Percentiles rank a stretch among this genome's conserved stretches.
These are phyloP conservation scores for Alliaria petiolata DNA, from an alignment of 345 rosid genomes.

Conservation along the genomic window DNA sequence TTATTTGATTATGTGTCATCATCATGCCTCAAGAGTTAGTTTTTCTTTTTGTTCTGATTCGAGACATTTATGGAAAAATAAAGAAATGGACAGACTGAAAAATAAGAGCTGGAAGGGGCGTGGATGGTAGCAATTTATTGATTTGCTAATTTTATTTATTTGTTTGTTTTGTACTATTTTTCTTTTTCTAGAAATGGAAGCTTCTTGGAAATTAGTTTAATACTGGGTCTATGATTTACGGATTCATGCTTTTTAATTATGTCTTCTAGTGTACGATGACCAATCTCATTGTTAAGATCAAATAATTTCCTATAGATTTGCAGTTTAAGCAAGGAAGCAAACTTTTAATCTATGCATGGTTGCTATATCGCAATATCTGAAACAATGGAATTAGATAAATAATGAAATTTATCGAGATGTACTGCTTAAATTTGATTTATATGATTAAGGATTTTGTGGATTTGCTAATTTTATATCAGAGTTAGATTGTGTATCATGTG, in stretches of 20 bases:
- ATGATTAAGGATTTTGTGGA: too few species aligned
- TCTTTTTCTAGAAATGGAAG: background rate
- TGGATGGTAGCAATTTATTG: slow-evolving; percentile 9
- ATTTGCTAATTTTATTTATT: background rate
- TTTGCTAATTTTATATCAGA: too few species aligned
- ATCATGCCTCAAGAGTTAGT: too few species aligned
- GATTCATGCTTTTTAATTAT: background rate
- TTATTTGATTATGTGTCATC: background rate
- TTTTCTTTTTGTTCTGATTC: background rate
- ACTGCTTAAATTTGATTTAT: too few species aligned
- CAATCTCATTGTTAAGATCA: background rate
- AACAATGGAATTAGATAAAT: background rate
- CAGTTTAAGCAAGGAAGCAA: background rate
- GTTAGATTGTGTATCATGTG: too few species aligned
- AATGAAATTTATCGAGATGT: too few species aligned
- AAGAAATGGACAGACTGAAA: slow-evolving; percentile 7
- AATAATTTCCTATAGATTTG: background rate
- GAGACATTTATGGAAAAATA: background rate
- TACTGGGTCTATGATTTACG: background rate
- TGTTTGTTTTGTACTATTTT: background rate
- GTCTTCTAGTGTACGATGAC: background rate
- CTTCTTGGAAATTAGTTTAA: background rate
- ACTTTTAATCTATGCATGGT: background rate
- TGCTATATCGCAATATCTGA: background rate
- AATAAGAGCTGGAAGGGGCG: background rate